A percentile compares a stretch with the other conserved stretches of the same genome.
These are phyloP conservation scores for Scedosporium minutisporum DNA, from an alignment of 2,329 filamentous ascomycete genomes.

Conservation along the genomic window DNA sequence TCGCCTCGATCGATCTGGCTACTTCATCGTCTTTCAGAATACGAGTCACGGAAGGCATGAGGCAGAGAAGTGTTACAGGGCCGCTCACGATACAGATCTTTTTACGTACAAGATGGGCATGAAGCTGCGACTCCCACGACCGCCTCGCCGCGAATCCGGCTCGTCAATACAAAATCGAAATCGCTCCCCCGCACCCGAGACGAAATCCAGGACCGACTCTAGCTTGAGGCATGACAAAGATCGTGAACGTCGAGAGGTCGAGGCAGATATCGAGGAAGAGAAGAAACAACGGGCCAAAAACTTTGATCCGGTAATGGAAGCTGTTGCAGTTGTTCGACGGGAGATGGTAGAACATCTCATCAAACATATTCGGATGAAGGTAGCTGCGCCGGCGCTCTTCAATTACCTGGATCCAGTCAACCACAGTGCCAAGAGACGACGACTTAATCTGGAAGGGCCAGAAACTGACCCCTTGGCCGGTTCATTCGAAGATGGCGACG, in stretches of 20 bases:
- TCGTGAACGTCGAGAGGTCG: conserved; percentile 59
- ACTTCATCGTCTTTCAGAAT: conserved; percentile 85
- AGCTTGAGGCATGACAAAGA: conserved; percentile 57
- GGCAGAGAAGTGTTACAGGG: conserved; percentile 67
- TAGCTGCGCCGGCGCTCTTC: conserved; percentile 72
- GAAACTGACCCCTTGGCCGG: conserved; percentile 42
- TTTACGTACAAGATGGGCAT: conserved; percentile 92
- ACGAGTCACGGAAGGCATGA: conserved; percentile 68
- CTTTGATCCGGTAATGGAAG: conserved; percentile 82
- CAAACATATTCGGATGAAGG: conserved; percentile 77
- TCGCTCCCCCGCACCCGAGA: not conserved
- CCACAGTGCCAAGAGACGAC: conserved; percentile 69
- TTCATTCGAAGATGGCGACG: conserved; percentile 47
- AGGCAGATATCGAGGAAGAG: conserved; percentile 78
- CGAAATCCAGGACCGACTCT: conserved; percentile 20
- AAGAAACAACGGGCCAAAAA: conserved; percentile 79
- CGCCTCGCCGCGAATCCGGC: conserved; percentile 5
- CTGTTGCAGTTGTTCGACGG: conserved; percentile 64
- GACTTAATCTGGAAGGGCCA: conserved; percentile 65
- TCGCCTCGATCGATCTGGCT: conserved; percentile 74
- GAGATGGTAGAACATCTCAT: conserved; percentile 83
- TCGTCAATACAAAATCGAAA: not conserved
- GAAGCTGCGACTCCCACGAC: conserved; percentile 51
- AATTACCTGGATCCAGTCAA: conserved; percentile 75
- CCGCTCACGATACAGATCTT: conserved; percentile 70